phyloP scores from a whole-genome alignment of 768 basidiomycete genomes.

The Clitopilus hobsonii region DNA sequence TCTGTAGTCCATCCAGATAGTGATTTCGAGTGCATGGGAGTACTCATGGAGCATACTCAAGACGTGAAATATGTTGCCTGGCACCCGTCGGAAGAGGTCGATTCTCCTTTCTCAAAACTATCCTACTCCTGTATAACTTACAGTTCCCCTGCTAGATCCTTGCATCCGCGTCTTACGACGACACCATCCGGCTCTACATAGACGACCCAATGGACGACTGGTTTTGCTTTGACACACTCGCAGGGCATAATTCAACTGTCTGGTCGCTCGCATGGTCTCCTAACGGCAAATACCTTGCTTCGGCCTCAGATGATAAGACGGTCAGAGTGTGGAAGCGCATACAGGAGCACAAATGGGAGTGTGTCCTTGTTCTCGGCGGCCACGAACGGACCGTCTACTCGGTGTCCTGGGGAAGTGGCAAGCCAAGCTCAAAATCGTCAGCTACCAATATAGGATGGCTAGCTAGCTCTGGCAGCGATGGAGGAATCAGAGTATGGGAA shows the following conservation, averaged over 20 bases:
- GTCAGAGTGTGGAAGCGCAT: slow-evolving; percentile 81
- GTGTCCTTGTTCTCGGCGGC: slow-evolving; percentile 50
- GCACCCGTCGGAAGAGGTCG: slow-evolving; percentile 94
- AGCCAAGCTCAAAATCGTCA: slow-evolving; percentile 19
- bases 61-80: slow-evolving; percentile 95
- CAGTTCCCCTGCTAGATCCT: slow-evolving; percentile 60
- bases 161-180: slow-evolving; percentile 96
- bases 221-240: slow-evolving; percentile 80
- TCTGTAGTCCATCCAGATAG: slow-evolving; percentile 77
- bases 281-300: slow-evolving; percentile 75
- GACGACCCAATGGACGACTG: slow-evolving; percentile 96
- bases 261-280: slow-evolving; percentile 88
- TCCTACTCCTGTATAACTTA: slow-evolving; percentile 10
- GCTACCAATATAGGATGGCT: slow-evolving; percentile 62
- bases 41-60: slow-evolving; percentile 95
- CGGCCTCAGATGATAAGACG: slow-evolving; percentile 80
- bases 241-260: slow-evolving; percentile 82
- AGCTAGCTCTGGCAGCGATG: slow-evolving; percentile 85
- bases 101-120: slow-evolving; percentile 10
- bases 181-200: slow-evolving; percentile 88
- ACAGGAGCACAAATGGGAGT: slow-evolving; percentile 59
- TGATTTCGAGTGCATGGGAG: slow-evolving; percentile 92
- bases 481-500: slow-evolving; percentile 77
- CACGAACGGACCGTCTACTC: slow-evolving; percentile 80
- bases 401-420: slow-evolving; percentile 62